phyloP scores from a whole-genome alignment of 176 grass and related monocot genomes.

The Puya raimondii region DNA sequence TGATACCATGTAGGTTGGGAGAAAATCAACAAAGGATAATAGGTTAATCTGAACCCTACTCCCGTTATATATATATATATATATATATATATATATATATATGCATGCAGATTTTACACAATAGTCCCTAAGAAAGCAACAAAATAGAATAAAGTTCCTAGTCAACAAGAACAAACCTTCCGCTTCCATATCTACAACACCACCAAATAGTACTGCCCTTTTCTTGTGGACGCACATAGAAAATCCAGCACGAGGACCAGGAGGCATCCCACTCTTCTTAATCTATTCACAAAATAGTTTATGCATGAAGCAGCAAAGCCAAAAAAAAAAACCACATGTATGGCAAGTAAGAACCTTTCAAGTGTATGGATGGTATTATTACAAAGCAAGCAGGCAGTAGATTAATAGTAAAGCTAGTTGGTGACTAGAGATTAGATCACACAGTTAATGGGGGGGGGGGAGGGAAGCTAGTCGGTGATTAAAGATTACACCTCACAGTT shows the following conservation, averaged over 20 bases:
- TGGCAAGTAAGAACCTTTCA: too few species aligned
- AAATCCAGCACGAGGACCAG: conserved; percentile 90
- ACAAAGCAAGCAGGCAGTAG: too few species aligned
- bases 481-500: too few species aligned
- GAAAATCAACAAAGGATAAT: too few species aligned
- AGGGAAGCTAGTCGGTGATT: too few species aligned
- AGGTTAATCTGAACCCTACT: too few species aligned
- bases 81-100: not conserved
- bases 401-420: too few species aligned
- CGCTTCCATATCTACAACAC: conserved; percentile 94
- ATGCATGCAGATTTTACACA: not conserved
- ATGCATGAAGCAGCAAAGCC: conserved; percentile 5
- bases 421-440: too few species aligned
- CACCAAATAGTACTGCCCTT: conserved; percentile 85
- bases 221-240: conserved; percentile 96
- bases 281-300: conserved; percentile 36
- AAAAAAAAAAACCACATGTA: conserved; percentile 20
- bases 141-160: not conserved
- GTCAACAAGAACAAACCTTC: conserved; percentile 41
- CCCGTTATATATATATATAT: too few species aligned
- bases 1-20: too few species aligned
- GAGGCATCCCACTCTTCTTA: conserved; percentile 94
- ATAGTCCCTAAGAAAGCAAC: conserved; percentile 12
- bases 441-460: too few species aligned
- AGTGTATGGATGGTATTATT: too few species aligned